Evolutionary conservation across 257 asterid species (phyloP).

Genomic region (Fraxinus anomala): DNA sequence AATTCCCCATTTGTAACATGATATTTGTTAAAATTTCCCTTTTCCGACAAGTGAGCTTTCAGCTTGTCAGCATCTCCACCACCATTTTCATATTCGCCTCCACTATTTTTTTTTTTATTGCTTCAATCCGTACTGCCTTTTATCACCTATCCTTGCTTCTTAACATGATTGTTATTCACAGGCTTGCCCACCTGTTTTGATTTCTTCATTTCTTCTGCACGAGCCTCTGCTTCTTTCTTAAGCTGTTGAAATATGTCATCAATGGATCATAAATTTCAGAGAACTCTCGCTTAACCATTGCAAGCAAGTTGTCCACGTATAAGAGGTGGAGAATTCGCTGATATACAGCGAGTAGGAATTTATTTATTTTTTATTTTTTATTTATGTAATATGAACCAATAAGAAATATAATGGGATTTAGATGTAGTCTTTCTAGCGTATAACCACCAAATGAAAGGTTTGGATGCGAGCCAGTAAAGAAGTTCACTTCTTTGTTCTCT

Average conservation of each 20-base stretch:
- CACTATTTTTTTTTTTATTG: constrained; percentile 76
- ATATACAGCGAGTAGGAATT: constrained; percentile 58
- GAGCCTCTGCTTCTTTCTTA: constrained; percentile 90
- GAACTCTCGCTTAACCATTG: constrained; percentile 80
- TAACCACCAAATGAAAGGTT: not conserved
- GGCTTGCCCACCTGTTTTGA: constrained; percentile 68
- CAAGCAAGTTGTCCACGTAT: constrained; percentile 85
- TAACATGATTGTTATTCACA: constrained; percentile 44
- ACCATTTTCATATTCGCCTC: constrained; percentile 65
- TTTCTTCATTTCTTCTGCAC: constrained; percentile 86
- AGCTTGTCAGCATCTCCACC: constrained; percentile 53
- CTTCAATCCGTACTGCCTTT: constrained; percentile 64
- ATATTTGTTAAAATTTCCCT: constrained; percentile 51
- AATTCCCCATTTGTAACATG: constrained; percentile 43
- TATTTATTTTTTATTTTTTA: not conserved
- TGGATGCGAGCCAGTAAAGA: not conserved
- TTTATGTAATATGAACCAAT: not conserved
- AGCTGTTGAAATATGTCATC: constrained; percentile 79
- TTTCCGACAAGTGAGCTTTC: constrained; percentile 42
- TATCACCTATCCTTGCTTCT: constrained; percentile 74
- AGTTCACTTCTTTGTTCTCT: constrained; percentile 24
- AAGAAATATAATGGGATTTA: not conserved
- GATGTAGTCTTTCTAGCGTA: not conserved
- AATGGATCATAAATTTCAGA: constrained; percentile 74
- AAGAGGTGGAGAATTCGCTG: constrained; percentile 88